Base-by-base conservation (phyloP, 768 basidiomycete species). In the Auriscalpium vulgare region DNA sequence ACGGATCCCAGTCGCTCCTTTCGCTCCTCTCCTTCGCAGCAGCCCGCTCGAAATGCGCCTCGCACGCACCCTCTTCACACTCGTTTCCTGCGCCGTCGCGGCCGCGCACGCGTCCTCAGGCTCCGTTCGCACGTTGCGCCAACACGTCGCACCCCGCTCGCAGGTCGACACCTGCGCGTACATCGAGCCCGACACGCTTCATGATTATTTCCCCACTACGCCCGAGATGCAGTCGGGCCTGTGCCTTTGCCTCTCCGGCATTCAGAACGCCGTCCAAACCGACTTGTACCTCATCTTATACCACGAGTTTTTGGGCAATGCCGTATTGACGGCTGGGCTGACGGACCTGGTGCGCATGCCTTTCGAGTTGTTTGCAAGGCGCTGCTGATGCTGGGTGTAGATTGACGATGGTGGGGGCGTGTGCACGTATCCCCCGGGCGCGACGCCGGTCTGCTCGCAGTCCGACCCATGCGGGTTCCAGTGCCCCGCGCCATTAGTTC, bases 221-320 rank as follows among this genome's bases (percentile, higher is more conserved):
- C n/a, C n/a, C n/a, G n/a, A n/a, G n/a, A n/a, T n/a, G n/a, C n/a
- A n/a, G n/a, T n/a, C n/a, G n/a, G n/a, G n/a, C n/a, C n/a, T n/a
- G 17, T 76, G 75, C 60, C 60, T 77, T 9, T 77, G 76, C 59
- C 62, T 76, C 21, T 72, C 75, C 5, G 50, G 63, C 0, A 46
- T 67, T 2, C 51, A 63, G 6, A 16, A 58, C 54, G 37, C 37
- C 9, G 46, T n/a, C n/a, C n/a, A n/a, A n/a, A n/a, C n/a, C n/a
- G n/a, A n/a, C n/a, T n/a, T n/a, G n/a, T n/a, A n/a, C n/a, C n/a
- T n/a, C n/a, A n/a, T n/a, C n/a, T n/a, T n/a, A n/a, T n/a, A n/a
- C n/a, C n/a, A n/a, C n/a, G n/a, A n/a, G n/a, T n/a, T n/a, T n/a
- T n/a, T n/a, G n/a, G n/a, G n/a, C n/a, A n/a, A n/a, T n/a, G n/a